Evolutionary conservation across 306 rosid genomes (phyloP), one percentile per base, ranked within the genome.

Genomic region (Quercus glauca): DNA sequence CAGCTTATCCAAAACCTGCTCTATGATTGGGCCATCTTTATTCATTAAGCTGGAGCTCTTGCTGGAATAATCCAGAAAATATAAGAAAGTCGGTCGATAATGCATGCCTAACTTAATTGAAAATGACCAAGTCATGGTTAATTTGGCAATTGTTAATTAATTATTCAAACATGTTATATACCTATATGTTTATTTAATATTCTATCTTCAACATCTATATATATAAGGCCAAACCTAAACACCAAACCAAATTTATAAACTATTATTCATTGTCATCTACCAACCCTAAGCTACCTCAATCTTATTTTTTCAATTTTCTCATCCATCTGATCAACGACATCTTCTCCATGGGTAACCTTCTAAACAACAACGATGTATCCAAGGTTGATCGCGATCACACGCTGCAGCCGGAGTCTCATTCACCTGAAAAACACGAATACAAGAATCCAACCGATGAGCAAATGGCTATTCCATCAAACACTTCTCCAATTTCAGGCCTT

Each of bases 281-380:
- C 64, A 20, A 11, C 29, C 64, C 13, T 20, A n/a, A 21, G 12
- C 52, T 6, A 58, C 64, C 64, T 10, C 5, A 58, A 20, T 20
- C 26, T 7, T 13, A 7, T 67, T 67, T 45, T 67, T 67, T 67
- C 25, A 19, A 65, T 31, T 65, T 65, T 33, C 6, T 67, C 12
- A 31, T 67, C 23, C 33, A 19, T 23, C 20, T 31, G 8, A 45
- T 67, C 19, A 64, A 6, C 51, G 18, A 17, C 15, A 33, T 18
- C 71, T 18, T 17, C 71, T 67, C 71, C 33, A 33, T 67, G 71
- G 71, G 71, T 7, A 67, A 67, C 71, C 45, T 18, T 67, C 71
- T 31, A 7, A 67, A 67, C 71, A 67, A 33, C 26, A 67, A 19
- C 5, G 35, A 18, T 2, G 13, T 18, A 4, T 67, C 71, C 23